phyloP scores from a whole-genome alignment of 2,329 filamentous ascomycete species.

The Beauveria sp. region DNA sequence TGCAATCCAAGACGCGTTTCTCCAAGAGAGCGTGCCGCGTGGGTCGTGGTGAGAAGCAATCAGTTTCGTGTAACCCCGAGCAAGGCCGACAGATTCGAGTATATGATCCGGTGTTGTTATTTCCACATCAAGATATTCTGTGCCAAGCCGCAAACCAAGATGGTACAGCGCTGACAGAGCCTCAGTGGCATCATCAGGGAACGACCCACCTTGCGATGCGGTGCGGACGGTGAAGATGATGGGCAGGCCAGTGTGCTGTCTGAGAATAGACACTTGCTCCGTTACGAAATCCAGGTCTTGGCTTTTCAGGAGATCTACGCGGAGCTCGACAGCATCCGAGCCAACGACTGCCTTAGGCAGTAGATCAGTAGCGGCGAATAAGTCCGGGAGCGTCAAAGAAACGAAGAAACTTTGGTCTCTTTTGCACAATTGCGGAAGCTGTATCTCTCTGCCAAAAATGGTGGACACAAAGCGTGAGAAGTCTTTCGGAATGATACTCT shows the following conservation, averaged over 20 bases:
- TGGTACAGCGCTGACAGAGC: slow-evolving; percentile 68
- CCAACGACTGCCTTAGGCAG: slow-evolving; percentile 72
- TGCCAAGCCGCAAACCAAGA: slow-evolving; percentile 71
- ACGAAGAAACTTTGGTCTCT: slow-evolving; percentile 86
- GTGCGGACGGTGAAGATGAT: slow-evolving; percentile 92
- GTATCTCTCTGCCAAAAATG: slow-evolving; percentile 37
- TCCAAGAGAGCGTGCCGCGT: slow-evolving; percentile 71
- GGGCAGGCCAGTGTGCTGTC: slow-evolving; percentile 64
- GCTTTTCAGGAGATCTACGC: slow-evolving; percentile 84
- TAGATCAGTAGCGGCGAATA: slow-evolving; percentile 54
- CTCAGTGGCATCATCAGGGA: slow-evolving; percentile 69
- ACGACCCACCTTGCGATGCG: slow-evolving; percentile 75
- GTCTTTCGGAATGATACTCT: slow-evolving; percentile 24
- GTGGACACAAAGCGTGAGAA: slow-evolving; percentile 32
- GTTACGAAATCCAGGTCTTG: slow-evolving; percentile 68
- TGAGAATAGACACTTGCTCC: slow-evolving; percentile 72
- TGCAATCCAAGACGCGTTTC: slow-evolving; percentile 83
- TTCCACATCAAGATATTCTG: slow-evolving; percentile 91
- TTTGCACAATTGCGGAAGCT: slow-evolving; percentile 29
- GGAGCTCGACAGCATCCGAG: slow-evolving; percentile 85
- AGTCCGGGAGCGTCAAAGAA: slow-evolving; percentile 73
- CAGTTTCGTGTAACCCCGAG: slow-evolving; percentile 67
- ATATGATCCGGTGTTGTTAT: slow-evolving; percentile 76
- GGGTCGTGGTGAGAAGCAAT: slow-evolving; percentile 97
- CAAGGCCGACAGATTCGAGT: slow-evolving; percentile 58